Base-by-base conservation (phyloP, 257 asterid species). In the Solanum pimpinellifolium region DNA sequence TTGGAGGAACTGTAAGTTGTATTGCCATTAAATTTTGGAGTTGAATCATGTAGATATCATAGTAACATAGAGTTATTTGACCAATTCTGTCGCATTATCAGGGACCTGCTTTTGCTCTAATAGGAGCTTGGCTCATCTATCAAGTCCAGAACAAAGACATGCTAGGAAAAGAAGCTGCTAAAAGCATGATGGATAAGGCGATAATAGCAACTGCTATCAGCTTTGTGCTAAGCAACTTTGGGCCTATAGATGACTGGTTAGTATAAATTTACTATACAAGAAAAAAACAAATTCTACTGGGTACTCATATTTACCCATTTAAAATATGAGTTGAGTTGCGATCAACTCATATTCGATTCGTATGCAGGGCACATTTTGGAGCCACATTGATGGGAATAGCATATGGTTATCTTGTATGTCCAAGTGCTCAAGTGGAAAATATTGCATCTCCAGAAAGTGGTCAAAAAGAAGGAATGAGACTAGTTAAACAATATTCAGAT, bases 221-320 rank as follows among this genome's bases (percentile, higher is more conserved):
- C 90, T 95, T 89, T 49, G 89, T 94, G 16, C 92, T 95, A 25
- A 92, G 94, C 97, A 90, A 86, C 84, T 92, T 94, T 15, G 88
- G 94, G 88, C 96, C 95, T 20, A 91, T 94, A 86, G 98, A 95
- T 91, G 94, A 94, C 93, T 95, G 98, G 98, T 94, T 87, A 91
- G 90, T 46, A 46, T 29, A 29, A 29, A 29, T 70, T 33, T 18
- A 3, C 23, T 18, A 72, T 35, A 33, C 4, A 31, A 31, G 2
- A 72, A 7, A 39, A 39, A 39, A 39, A 39, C 2, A 35, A 35
- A 35, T 39, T 39, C 44, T 39, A 39, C 44, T 41, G 3, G 12
- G 12, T 41, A 41, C 46, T 2, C 46, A 41, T 41, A 41, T 41
- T 39, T 39, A 39, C 11, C 41, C 8, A 7, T 37, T 37, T 37